These are phyloP conservation scores for Thermomyces lanuginosus DNA, from an alignment of 2,329 filamentous ascomycete genomes.

Conservation along the genomic window DNA sequence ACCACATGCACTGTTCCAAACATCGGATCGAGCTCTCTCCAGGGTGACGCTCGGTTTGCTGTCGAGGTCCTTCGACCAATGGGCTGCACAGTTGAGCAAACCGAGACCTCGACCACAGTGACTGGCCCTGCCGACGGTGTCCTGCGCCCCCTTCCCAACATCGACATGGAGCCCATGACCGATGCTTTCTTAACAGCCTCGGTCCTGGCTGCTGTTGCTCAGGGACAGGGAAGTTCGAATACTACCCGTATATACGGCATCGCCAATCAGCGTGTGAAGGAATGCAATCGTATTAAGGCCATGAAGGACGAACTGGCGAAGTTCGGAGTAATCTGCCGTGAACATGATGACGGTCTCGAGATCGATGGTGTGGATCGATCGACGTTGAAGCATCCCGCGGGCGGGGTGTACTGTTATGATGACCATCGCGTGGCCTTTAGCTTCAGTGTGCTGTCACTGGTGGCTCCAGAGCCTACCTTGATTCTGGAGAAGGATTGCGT, in stretches of 20 bases:
- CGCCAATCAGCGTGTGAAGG: slow-evolving; percentile 93
- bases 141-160: slow-evolving; percentile 58
- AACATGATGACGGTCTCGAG: slow-evolving; percentile 83
- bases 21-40: slow-evolving; percentile 78
- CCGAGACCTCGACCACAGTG: slow-evolving; percentile 72
- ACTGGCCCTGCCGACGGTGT: slow-evolving; percentile 64
- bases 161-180: slow-evolving; percentile 99
- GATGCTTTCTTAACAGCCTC: slow-evolving; percentile 94
- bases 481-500: slow-evolving; percentile 84
- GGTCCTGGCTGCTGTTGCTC: slow-evolving; percentile 76
- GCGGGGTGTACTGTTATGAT: slow-evolving; percentile 78
- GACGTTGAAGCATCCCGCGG: slow-evolving; percentile 39
- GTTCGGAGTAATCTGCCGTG: slow-evolving; percentile 71
- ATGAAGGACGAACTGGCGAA: slow-evolving; percentile 93
- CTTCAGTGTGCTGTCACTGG: slow-evolving; percentile 73
- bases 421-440: slow-evolving; percentile 98
- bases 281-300: slow-evolving; percentile 88
- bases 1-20: slow-evolving; percentile 93
- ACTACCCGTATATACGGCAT: slow-evolving; percentile 83
- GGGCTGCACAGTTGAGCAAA: slow-evolving; percentile 83
- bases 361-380: slow-evolving; percentile 42
- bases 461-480: slow-evolving; percentile 53
- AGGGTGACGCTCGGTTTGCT: slow-evolving; percentile 89
- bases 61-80: slow-evolving; percentile 79
- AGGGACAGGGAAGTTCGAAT: slow-evolving; percentile 42